Conservation (phyloP, 148 eudicot species). For the Rhododendron mucronatum region DNA sequence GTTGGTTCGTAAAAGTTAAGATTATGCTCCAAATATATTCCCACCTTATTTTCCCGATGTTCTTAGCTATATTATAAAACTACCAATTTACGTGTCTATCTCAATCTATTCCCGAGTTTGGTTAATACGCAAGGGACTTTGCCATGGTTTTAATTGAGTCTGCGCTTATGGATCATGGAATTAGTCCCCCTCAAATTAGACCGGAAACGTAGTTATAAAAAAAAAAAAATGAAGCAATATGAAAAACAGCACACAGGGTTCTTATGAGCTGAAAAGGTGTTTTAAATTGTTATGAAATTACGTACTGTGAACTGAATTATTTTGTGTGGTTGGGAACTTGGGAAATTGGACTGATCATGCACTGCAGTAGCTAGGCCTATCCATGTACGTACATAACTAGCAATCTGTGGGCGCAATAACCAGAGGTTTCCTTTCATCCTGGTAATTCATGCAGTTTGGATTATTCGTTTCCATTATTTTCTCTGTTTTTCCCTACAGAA, state of each 20-base stretch:
- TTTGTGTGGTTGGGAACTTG: neutral
- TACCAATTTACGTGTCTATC: too few relatives aligned
- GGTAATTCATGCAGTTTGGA: neutral
- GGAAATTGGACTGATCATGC: neutral
- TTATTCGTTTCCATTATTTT: neutral
- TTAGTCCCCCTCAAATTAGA: too few relatives aligned
- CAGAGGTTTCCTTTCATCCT: neutral
- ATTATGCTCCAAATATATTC: too few relatives aligned
- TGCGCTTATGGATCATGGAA: too few relatives aligned
- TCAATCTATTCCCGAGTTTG: neutral
- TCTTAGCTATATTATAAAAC: too few relatives aligned
- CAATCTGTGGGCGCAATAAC: neutral
- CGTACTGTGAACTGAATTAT: conserved; percentile 8
- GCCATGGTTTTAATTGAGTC: neutral
- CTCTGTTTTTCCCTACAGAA: neutral
- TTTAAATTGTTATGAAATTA: neutral
- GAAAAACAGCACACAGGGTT: neutral
- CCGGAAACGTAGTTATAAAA: too few relatives aligned
- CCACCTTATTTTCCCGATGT: too few relatives aligned
- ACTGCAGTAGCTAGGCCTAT: neutral
- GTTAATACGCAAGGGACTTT: neutral
- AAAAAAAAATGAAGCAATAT: neutral
- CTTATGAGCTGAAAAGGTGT: neutral
- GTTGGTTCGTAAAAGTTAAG: neutral
- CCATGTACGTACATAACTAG: neutral